phyloP scores from a whole-genome alignment of 2,329 filamentous ascomycete genomes.

The Ophiostoma montium region DNA sequence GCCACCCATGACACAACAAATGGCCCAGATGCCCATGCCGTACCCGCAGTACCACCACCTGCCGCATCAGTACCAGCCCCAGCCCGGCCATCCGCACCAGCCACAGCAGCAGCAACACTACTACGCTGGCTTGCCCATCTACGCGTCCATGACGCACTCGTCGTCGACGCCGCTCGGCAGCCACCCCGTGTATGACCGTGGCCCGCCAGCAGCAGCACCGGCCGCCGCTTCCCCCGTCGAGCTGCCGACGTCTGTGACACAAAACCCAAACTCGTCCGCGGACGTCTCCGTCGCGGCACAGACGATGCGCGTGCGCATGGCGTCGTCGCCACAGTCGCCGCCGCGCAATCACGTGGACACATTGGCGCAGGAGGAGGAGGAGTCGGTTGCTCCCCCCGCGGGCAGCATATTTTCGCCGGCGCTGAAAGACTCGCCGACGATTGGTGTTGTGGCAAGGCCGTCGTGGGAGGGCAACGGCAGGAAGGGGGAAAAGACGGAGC shows the following conservation, averaged over 20 bases:
- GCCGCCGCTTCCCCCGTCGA: slow-evolving; percentile 22
- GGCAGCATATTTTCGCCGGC: background rate
- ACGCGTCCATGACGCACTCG: slow-evolving; percentile 4
- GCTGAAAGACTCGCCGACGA: slow-evolving; percentile 5
- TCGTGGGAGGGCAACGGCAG: too few relatives aligned
- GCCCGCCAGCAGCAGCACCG: too few relatives aligned
- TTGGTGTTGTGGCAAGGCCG: background rate
- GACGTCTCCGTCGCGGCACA: background rate
- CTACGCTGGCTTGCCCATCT: slow-evolving; percentile 3
- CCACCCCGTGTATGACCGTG: slow-evolving; percentile 7
- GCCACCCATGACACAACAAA: background rate
- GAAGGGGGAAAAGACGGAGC: too few relatives aligned
- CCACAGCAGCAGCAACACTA: background rate
- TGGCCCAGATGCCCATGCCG: background rate
- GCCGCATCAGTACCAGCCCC: background rate
- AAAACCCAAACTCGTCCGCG: slow-evolving; percentile 11
- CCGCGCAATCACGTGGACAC: too few relatives aligned
- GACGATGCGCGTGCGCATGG: background rate
- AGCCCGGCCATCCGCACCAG: background rate
- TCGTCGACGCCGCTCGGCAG: slow-evolving; percentile 7
- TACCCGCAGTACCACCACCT: background rate
- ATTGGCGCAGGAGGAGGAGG: too few relatives aligned
- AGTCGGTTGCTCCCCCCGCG: too few relatives aligned
- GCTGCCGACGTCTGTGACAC: slow-evolving; percentile 19
- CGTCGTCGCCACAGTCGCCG: background rate